Evolutionary conservation across 202 grass and related monocot species (phyloP), one percentile per base, ranked within the genome.

Genomic region (Digitaria exilis): DNA sequence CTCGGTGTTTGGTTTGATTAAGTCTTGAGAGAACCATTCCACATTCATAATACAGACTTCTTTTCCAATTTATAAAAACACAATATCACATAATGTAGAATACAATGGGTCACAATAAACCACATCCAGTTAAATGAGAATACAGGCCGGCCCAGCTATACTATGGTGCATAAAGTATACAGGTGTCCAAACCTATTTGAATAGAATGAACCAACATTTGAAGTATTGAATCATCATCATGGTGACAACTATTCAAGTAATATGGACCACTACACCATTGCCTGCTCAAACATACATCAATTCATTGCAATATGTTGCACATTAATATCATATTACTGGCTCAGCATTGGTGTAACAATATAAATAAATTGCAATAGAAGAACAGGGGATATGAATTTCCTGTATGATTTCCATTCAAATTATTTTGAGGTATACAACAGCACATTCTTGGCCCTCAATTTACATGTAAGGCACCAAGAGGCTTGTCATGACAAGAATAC

Each of bases 381-480:
- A 67, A 67, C 17, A 13, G 0, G 11, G 48, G 21, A 30, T 34
- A 39, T 1, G 1, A 39, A 39, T 34, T 68, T 35, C 42, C 30
- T 66, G 28, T 68, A 59, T 66, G 39, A 84, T 79, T 88, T 35
- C 44, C 19, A 39, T 24, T 12, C 1, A 18, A 75, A 57, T 39
- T 75, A 24, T 39, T 72, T 68, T 19, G 39, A 51, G 39, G 66
- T 66, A 78, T 58, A 73, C 73, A 86, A 52, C 43, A 66, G 48
- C 58, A 77, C 72, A 86, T 61, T 78, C 24, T 67, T 49, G 49
- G 66, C 25, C 66, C 58, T 73, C 66, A 79, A 86, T 86, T 82
- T 86, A 86, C 83, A 86, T 86, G 55, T 73, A 29, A 86, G 76
- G 81, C 60, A 86, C n/a, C 66, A 82, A 65, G 48, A 63, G 65